Evolutionary conservation across 1,284 basidiomycete species (phyloP), one percentile per base, ranked within the genome.

Genomic region (Cystobasidiaceae sp.): DNA sequence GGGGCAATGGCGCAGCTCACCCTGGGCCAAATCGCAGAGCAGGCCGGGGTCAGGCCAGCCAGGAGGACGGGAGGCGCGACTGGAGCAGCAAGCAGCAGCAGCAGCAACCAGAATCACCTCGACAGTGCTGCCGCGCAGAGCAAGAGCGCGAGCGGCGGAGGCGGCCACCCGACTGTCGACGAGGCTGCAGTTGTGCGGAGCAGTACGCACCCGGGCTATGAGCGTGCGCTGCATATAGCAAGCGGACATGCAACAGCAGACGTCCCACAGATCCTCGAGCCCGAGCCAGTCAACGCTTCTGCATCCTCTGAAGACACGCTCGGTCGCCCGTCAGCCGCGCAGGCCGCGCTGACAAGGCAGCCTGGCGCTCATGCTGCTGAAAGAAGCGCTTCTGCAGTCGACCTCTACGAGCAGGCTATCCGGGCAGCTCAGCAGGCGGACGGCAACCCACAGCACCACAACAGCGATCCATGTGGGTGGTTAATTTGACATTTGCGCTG

Each of bases 361-460:
- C n/a, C 19, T 17, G 28, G 32, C 34, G 34, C 33, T 21, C 9
- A 37, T 43, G 30, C 45, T 11, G 60, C 60, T 17, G 49, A 62
- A 37, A 51, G 60, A 45, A 62, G 60, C 27, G 60, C 60, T 44
- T 62, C 60, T 30, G 60, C 60, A 5, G 41, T 49, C 11, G 60
- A 62, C 30, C 37, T 62, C 7, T 62, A 62, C 27, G 48, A 51
- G 21, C 9, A 39, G 23, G 60, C 60, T 4, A 50, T 50, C 2
- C 25, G 50, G 17, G 60, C 28, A 41, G 60, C 60, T n/a, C n/a
- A n/a, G 19, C 25, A 56, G 17, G 17, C 25, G 6, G 19, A 25
- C 28, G 37, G n/a, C 17, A 56, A 41, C 17, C 37, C 37, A 6
- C 37, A 56, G 27, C 54, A 56, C n/a, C 54, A 39, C 19, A 41